Evolutionary conservation across 116 monocot species (phyloP), one percentile per base, ranked within the genome.

Genomic region (Papilionanthe hybrid): DNA sequence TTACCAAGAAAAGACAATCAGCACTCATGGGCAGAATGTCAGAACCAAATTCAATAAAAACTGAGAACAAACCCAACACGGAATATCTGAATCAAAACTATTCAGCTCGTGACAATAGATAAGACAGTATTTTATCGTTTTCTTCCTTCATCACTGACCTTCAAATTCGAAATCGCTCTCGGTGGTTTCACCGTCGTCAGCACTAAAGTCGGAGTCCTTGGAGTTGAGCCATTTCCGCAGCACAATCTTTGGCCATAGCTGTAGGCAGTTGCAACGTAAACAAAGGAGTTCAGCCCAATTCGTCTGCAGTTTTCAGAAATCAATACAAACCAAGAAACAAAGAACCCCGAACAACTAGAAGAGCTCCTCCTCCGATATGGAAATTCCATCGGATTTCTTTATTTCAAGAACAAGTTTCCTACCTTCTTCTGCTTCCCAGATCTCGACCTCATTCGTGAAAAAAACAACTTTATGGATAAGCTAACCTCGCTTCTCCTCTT

Each of bases 141-240:
- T 2, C 53, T 27, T 25, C 41, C 71, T 28, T 41, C 20, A 20
- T 20, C 73, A 43, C 73, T 73, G 42, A 75, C 82, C 86, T 7
- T 82, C 86, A 22, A 71, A 79, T 45, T 87, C 84, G 44, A 65
- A 42, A 1, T 85, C 87, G 82, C 82, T 82, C 43, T 82, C 82
- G 3, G 82, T 77, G 55, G 80, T 78, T 30, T 84, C 83, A 18
- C 80, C 86, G 25, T 89, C 87, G 57, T 89, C 86, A 19, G 86
- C 84, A 41, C 84, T 84, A 78, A 80, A 89, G 41, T 89, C 89
- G 1, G 80, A 82, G 7, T 87, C 87, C 9, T 65, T 81, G 47
- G 76, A 20, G 73, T 89, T 89, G 43, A 89, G 85, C 89, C 82
- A 87, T 84, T 89, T 89, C 77, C 73, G 79, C 49, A 89, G 80